phyloP scores from a whole-genome alignment of 345 rosid genomes.

The Citrus hindsii region DNA sequence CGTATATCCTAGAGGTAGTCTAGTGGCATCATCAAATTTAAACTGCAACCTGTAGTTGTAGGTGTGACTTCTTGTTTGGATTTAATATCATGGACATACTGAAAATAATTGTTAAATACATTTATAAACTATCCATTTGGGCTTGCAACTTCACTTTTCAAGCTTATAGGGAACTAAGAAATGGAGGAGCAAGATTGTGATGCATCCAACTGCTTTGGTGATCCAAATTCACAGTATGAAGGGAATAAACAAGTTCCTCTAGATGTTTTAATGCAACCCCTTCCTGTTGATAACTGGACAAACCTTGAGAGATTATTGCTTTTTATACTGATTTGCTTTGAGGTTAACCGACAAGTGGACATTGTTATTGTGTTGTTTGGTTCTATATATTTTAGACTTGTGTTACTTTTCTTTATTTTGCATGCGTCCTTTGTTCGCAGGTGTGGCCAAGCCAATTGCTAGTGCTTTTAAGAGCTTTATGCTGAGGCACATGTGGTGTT shows the following conservation, averaged over 20 bases:
- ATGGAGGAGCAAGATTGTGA: not conserved
- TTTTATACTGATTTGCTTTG: not conserved
- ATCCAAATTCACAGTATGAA: not conserved
- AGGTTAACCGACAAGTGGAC: too few relatives aligned
- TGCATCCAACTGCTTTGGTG: too few relatives aligned
- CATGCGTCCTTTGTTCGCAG: not conserved
- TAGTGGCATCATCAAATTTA: not conserved
- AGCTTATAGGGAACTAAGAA: not conserved
- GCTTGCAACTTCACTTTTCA: not conserved
- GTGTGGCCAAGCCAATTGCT: not conserved
- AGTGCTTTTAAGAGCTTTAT: not conserved
- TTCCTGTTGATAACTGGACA: not conserved
- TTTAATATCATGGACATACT: not conserved
- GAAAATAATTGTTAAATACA: not conserved
- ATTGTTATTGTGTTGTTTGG: not conserved
- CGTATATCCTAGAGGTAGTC: not conserved
- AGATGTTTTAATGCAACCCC: not conserved
- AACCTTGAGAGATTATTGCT: not conserved
- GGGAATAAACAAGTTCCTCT: not conserved
- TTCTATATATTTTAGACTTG: not conserved
- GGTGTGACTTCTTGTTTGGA: too few relatives aligned
- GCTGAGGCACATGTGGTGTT: not conserved
- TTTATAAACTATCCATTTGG: not conserved
- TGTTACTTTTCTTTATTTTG: not conserved
- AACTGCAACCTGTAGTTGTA: not conserved